Evolutionary conservation across 306 rosid genomes (phyloP), one percentile per base, ranked within the genome.

Genomic region (Pterocarpus santalinus): DNA sequence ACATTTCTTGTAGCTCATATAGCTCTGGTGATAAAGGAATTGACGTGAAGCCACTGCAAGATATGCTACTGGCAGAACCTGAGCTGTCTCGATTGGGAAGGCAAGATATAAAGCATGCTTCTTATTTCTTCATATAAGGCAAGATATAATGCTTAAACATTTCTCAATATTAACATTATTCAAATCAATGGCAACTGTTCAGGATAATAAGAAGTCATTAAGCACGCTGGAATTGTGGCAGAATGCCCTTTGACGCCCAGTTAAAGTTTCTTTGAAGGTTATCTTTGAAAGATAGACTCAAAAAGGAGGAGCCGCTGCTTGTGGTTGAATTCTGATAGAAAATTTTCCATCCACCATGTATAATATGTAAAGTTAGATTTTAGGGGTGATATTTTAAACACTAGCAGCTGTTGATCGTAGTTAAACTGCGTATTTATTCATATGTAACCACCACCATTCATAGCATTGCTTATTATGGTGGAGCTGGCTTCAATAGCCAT

Each of bases 71-170:
- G 75, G 96, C 88, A 36, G 99, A 95, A 75, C 98, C 98, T 4
- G 99, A 95, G 87, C 92, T 95, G 58, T 80, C 93, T 56, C 91
- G 85, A 70, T 79, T 95, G 78, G 99, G 97, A 89, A 93, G 99
- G 99, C 80, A 87, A 85, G 87, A 74, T 63, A 32, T 52, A 69
- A 47, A 56, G 73, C 64, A 17, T 10, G 43, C 43, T 77, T 78
- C 9, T 2, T 11, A 65, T 3, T 47, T 6, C 62, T 83, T 52
- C 62, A 22, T 61, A 3, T 17, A 4, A 43, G 47, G 47, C 2
- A 43, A 43, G 47, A 43, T 53, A 38, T 60, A 83, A 78, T 33
- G 51, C 10, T 76, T 30, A 32, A 49, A 51, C 46, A 16, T 79
- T 51, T 33, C 30, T 60, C 64, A 38, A 69, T 69, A 75, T 35